Percentiles rank a stretch among this genome's conserved stretches.
Evolutionary conservation across 768 basidiomycete genomes (phyloP).

Genomic region (Kockovaella imperatae): DNA sequence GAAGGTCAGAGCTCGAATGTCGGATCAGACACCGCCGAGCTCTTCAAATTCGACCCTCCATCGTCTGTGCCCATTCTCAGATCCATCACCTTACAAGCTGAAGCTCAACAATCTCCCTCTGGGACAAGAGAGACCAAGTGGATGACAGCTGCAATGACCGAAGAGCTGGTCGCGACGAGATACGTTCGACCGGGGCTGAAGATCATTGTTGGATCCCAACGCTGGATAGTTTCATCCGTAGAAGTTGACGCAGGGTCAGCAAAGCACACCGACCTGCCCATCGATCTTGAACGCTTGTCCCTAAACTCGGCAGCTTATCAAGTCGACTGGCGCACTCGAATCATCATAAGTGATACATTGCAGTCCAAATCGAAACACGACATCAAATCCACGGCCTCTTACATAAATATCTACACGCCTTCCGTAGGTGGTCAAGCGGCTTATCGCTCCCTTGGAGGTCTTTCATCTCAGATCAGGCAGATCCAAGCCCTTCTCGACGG

Average conservation of each 20-base stretch:
- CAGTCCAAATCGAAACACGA: neutral
- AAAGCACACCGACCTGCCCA: too few relatives aligned
- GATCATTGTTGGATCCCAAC: neutral
- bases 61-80: constrained; percentile 4
- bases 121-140: constrained; percentile 7
- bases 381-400: constrained; percentile 29
- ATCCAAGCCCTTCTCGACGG: constrained; percentile 80
- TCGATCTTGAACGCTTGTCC: neutral
- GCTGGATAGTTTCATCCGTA: too few relatives aligned
- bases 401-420: constrained; percentile 44
- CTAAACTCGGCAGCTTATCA: neutral
- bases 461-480: constrained; percentile 75
- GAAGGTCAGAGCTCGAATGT: neutral
- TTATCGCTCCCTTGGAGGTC: constrained; percentile 80
- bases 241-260: neutral
- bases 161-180: neutral
- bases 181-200: too few relatives aligned
- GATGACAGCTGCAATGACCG: neutral
- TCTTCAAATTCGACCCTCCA: constrained; percentile 19
- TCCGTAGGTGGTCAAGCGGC: constrained; percentile 44
- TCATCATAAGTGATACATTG: constrained; percentile 17
- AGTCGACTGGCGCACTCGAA: neutral
- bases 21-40: constrained; percentile 4
- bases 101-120: constrained; percentile 9
- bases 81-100: constrained; percentile 1